Conservation (phyloP, 192 early-diverging fungal genomes). For the Physocladia obscura region DNA sequence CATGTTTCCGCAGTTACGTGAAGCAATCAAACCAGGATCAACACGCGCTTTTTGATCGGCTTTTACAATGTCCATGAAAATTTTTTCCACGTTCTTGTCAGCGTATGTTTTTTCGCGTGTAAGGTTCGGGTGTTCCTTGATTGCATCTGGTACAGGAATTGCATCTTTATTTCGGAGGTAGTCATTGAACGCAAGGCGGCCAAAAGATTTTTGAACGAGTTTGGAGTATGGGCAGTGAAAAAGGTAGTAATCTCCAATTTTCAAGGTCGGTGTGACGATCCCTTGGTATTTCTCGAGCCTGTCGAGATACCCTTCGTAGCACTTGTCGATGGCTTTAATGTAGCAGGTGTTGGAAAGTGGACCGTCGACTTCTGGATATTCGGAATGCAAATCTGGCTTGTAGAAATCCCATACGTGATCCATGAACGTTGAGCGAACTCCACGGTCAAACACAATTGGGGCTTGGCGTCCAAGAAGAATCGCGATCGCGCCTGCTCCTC, state of each 20-base stretch:
- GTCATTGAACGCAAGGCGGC: constrained; percentile 89
- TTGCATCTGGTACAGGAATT: constrained; percentile 28
- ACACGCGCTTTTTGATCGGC: constrained; percentile 72
- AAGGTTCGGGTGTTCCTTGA: constrained; percentile 59
- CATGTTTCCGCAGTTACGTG: constrained; percentile 94
- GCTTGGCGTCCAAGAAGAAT: constrained; percentile 92
- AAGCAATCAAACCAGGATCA: constrained; percentile 70
- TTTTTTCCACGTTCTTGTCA: constrained; percentile 89
- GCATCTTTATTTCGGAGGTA: constrained; percentile 76
- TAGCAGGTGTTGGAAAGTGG: constrained; percentile 92
- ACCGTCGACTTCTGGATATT: constrained; percentile 97
- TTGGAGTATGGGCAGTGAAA: constrained; percentile 99
- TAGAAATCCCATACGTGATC: constrained; percentile 98
- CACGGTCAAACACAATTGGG: constrained; percentile 87
- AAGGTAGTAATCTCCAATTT: constrained; percentile 74
- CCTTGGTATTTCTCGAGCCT: constrained; percentile 28
- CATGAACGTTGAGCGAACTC: constrained; percentile 89
- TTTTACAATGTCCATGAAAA: constrained; percentile 82
- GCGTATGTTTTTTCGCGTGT: constrained; percentile 72
- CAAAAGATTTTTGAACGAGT: constrained; percentile 93
- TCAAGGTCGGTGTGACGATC: constrained; percentile 47
- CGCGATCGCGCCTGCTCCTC: constrained; percentile 88
- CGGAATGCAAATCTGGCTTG: constrained; percentile 96
- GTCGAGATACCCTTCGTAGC: constrained; percentile 81
- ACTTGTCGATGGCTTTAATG: constrained; percentile 83